phyloP scores from a whole-genome alignment of 2,329 filamentous ascomycete genomes.

The Helminthosporium solani region DNA sequence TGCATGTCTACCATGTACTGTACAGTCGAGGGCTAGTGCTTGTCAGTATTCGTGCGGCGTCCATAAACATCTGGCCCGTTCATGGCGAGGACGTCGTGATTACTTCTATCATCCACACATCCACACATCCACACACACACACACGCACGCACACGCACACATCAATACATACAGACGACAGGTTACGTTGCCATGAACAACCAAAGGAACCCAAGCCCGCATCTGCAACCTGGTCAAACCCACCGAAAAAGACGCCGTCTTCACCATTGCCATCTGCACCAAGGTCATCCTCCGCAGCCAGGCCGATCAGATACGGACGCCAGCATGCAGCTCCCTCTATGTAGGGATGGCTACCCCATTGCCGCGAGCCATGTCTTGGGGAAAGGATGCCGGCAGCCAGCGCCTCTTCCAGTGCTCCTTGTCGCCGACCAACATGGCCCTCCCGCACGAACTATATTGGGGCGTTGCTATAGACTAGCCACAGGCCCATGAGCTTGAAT shows the following conservation, averaged over 20 bases:
- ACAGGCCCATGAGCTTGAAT: conserved; percentile 2
- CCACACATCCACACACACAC: background rate
- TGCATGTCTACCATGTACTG: conserved; percentile 15
- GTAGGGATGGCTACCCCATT: background rate
- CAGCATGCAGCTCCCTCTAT: background rate
- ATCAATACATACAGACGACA: no score
- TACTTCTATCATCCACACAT: conserved; percentile 11
- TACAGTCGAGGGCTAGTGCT: conserved; percentile 14
- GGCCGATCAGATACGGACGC: background rate
- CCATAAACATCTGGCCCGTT: conserved; percentile 5
- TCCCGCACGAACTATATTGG: conserved; percentile 12
- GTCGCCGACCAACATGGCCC: conserved; percentile 25
- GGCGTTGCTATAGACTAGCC: conserved; percentile 13
- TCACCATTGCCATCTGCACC: background rate
- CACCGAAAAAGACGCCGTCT: no score
- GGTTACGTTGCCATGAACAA: no score
- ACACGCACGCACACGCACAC: no score
- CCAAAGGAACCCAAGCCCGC: no score
- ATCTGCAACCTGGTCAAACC: no score
- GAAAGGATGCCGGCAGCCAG: no score
- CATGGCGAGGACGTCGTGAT: background rate
- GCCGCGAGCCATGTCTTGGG: background rate
- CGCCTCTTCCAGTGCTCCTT: conserved; percentile 2
- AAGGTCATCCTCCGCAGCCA: background rate
- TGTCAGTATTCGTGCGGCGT: conserved; percentile 8